Evolutionary conservation across 345 rosid genomes (phyloP).

Genomic region (Corchorus capsularis): DNA sequence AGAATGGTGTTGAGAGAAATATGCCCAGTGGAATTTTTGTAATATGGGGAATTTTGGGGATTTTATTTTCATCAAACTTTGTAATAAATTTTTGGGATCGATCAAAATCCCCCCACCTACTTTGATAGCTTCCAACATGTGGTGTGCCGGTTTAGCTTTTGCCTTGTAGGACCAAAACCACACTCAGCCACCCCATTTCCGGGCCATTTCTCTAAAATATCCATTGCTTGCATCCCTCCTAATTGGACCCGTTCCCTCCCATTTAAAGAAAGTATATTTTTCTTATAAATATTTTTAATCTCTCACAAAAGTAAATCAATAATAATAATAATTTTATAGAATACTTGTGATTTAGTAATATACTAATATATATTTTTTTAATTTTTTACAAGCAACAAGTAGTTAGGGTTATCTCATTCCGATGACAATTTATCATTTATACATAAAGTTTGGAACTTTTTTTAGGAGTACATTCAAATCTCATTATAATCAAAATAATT

Average conservation of each 20-base stretch:
- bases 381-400: no score
- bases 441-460: no score
- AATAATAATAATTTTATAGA: no score
- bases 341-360: no score
- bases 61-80: not conserved
- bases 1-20: conserved; percentile 1
- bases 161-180: conserved; percentile 42
- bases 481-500: no score
- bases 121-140: conserved; percentile 40
- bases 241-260: conserved; percentile 2
- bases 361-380: no score
- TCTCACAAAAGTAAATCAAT: no score
- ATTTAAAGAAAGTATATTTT: not conserved
- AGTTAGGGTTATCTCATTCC: no score
- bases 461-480: no score
- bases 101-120: conserved; percentile 19
- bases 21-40: not conserved
- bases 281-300: no score
- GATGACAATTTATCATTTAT: no score
- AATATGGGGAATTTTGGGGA: not conserved
- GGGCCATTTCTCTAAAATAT: conserved; percentile 9
- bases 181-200: conserved; percentile 33
- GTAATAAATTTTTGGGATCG: conserved; percentile 16
- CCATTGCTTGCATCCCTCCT: not conserved
- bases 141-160: conserved; percentile 44